Conservation (phyloP, 1,139 yeast genomes). For the Pichia sp. region DNA sequence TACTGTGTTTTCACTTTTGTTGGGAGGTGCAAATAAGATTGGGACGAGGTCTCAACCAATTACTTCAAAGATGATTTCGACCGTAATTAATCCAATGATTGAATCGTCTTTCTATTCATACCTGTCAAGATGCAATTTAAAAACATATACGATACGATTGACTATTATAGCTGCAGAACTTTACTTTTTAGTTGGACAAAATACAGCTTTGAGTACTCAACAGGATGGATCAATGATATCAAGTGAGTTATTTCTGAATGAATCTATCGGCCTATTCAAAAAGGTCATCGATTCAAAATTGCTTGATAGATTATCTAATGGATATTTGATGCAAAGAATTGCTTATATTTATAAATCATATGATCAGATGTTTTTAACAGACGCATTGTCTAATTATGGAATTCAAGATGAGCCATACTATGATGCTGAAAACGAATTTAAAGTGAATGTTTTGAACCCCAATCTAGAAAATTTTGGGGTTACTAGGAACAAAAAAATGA, state of each 20-base stretch:
- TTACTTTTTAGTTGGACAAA: constrained; percentile 36
- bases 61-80: constrained; percentile 49
- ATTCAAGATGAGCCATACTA: constrained; percentile 18
- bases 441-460: constrained; percentile 30
- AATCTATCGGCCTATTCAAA: constrained; percentile 47
- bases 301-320: constrained; percentile 37
- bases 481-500: constrained; percentile 64
- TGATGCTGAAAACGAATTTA: constrained; percentile 37
- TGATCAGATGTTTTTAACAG: constrained; percentile 3
- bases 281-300: constrained; percentile 38
- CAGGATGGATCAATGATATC: neutral
- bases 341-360: constrained; percentile 40
- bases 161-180: constrained; percentile 40
- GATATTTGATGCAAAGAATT: constrained; percentile 33
- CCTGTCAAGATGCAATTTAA: constrained; percentile 58
- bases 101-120: constrained; percentile 61
- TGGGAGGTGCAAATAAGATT: constrained; percentile 44
- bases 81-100: constrained; percentile 57
- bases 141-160: constrained; percentile 53
- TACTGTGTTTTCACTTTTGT: constrained; percentile 67
- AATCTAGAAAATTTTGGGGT: constrained; percentile 44
- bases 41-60: constrained; percentile 29
- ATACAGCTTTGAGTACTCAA: constrained; percentile 14
- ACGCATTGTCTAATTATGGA: neutral
- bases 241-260: constrained; percentile 36